Percentiles rank a stretch among this genome's conserved stretches.
Conservation (phyloP, 495 filamentous ascomycete genomes). For the Beverwykella pulmonaria region DNA sequence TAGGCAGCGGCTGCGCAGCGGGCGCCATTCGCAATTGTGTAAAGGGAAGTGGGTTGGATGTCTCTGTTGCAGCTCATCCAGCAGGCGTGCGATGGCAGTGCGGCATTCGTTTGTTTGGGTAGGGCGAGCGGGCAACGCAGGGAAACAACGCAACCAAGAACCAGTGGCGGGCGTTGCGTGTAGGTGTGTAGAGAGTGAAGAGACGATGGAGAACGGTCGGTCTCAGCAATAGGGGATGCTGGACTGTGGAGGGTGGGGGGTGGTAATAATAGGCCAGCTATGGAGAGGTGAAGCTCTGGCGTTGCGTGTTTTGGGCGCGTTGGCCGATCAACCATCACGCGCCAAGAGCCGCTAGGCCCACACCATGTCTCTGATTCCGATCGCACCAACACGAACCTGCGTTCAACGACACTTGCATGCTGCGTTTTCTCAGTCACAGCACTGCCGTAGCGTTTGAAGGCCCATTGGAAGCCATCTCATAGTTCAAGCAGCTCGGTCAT, state of each 20-base stretch:
- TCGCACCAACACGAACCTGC: not conserved
- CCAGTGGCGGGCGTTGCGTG: not conserved
- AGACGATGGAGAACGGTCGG: not conserved
- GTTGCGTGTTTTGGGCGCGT: not conserved
- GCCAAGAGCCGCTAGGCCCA: not conserved
- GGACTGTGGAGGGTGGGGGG: not conserved
- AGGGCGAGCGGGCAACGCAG: too few relatives aligned
- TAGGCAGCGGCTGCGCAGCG: constrained; percentile 69
- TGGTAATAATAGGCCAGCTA: constrained; percentile 1
- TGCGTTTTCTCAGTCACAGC: too few relatives aligned
- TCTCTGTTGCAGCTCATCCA: constrained; percentile 22
- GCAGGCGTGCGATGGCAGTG: constrained; percentile 14
- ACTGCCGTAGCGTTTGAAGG: too few relatives aligned
- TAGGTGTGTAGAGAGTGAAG: not conserved
- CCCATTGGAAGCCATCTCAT: too few relatives aligned
- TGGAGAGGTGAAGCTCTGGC: not conserved
- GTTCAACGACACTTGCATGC: too few relatives aligned
- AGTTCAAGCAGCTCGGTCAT: too few relatives aligned
- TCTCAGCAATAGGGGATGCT: not conserved
- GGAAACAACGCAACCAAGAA: too few relatives aligned
- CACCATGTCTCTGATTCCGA: not conserved
- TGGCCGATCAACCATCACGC: not conserved
- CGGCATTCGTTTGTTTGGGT: constrained; percentile 13
- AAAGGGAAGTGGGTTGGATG: not conserved
- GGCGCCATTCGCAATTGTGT: constrained; percentile 53